phyloP scores from a whole-genome alignment of 75 land plant species.

The Chamaecyparis obtusa region DNA sequence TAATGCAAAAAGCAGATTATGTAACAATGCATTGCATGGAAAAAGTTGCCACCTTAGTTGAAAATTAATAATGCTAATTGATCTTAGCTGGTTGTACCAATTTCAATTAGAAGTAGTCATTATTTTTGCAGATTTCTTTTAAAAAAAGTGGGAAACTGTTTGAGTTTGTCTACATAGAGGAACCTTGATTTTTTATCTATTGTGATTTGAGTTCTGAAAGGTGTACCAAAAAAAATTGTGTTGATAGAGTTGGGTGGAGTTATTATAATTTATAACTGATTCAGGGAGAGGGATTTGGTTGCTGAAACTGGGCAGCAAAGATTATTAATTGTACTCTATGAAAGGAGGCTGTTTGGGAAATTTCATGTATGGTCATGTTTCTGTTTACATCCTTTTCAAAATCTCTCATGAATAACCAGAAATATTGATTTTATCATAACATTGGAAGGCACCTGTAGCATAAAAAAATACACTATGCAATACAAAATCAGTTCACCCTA shows the following conservation, averaged over 20 bases:
- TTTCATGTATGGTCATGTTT: too few relatives aligned
- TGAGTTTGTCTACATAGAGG: not conserved
- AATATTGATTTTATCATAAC: too few relatives aligned
- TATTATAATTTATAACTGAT: too few relatives aligned
- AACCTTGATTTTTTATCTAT: not conserved
- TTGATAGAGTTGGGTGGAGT: not conserved
- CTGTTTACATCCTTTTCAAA: too few relatives aligned
- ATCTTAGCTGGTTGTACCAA: not conserved
- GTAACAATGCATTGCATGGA: not conserved
- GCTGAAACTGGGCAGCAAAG: too few relatives aligned
- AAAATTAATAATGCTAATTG: not conserved
- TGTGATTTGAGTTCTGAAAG: not conserved
- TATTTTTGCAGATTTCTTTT: not conserved
- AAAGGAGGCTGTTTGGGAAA: too few relatives aligned
- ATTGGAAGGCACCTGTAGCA: too few relatives aligned
- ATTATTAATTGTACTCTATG: too few relatives aligned
- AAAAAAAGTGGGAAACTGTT: not conserved
- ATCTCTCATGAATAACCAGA: too few relatives aligned
- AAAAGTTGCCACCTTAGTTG: not conserved
- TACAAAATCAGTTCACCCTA: too few relatives aligned
- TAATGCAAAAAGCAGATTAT: not conserved
- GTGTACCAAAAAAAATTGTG: not conserved
- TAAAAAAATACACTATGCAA: too few relatives aligned
- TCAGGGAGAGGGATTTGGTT: too few relatives aligned
- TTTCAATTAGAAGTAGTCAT: not conserved